Evolutionary conservation across 495 filamentous ascomycete genomes (phyloP), one percentile per base, ranked within the genome.

Genomic region (Friedmanniomyces simplex): DNA sequence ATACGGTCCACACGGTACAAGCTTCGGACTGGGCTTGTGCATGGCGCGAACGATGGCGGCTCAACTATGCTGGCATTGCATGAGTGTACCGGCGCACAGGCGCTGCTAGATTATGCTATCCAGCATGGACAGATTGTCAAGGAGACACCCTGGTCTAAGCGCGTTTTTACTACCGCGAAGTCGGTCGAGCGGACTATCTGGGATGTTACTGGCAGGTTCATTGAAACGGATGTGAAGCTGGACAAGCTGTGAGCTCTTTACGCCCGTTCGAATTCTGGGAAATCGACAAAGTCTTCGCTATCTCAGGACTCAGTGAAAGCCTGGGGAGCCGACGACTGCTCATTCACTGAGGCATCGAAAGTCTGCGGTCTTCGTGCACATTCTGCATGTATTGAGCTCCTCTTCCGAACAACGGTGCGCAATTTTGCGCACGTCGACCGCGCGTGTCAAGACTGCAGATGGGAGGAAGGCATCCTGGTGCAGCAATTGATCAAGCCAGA

Each of bases 61-160:
- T 47, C 56, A 7, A 24, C 45, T 2, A 18, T 57, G 20, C 39
- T 58, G 1, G 32, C 48, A 12, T 18, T 58, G 4, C 56, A 58
- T 24, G 56, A 58, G 22, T 58, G 39, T 48, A 47, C 41, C 10
- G 46, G 48, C 21, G 24, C 47, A 7, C 1, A 53, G 32, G 47
- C n/a, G 5, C 22, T 58, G 24, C 36, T 58, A 24, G 56, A 58
- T 26, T 47, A 58, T 52, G 49, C 56, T 16, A 58, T 58, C 22
- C 18, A 52, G 20, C 49, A 52, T 22, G 56, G 56, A 12, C 48
- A 25, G 12, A 57, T 57, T 32, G 47, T 53, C 18, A 30, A 26
- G 26, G 56, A 58, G 36, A 58, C 56, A 14, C 34, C 47, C 5
- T 58, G 56, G 56, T 42, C 48, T 1, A 53, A 58, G 32, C 56